phyloP scores from a whole-genome alignment of 768 basidiomycete genomes.

The Mycena filopes region DNA sequence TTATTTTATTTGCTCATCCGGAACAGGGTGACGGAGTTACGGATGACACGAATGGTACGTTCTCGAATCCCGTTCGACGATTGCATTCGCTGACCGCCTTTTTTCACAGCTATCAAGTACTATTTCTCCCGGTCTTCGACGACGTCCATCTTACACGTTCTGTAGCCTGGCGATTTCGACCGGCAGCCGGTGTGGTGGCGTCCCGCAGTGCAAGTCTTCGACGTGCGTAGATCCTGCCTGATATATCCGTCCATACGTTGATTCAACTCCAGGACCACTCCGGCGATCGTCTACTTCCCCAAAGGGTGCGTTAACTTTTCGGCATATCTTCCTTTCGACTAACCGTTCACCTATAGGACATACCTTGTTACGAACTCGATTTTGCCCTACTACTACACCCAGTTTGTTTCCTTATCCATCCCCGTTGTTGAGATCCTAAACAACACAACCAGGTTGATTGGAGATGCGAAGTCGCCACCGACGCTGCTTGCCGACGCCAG shows the following conservation, averaged over 20 bases:
- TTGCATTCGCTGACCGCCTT: no score
- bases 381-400: slow-evolving; percentile 79
- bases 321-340: background rate
- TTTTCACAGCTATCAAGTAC: slow-evolving; percentile 80
- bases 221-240: slow-evolving; percentile 52
- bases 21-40: slow-evolving; percentile 73
- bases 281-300: slow-evolving; percentile 83
- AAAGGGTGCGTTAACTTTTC: slow-evolving; percentile 56
- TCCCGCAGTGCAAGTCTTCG: slow-evolving; percentile 61
- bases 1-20: no score
- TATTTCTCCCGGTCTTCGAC: background rate
- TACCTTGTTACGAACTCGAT: slow-evolving; percentile 77
- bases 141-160: background rate
- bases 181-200: slow-evolving; percentile 70
- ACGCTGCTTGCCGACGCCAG: slow-evolving; percentile 69
- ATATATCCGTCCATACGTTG: background rate
- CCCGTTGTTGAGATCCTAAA: background rate
- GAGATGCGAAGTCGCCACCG: slow-evolving; percentile 75
- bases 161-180: slow-evolving; percentile 71
- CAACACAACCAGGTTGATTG: slow-evolving; percentile 56
- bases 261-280: slow-evolving; percentile 58
- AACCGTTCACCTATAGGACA: slow-evolving; percentile 50
- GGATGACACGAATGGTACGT: slow-evolving; percentile 84
- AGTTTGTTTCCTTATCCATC: slow-evolving; percentile 36
- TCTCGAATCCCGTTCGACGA: no score